Base-by-base conservation (phyloP, 179 eudicot species). In the Heliamphora pulchella region DNA sequence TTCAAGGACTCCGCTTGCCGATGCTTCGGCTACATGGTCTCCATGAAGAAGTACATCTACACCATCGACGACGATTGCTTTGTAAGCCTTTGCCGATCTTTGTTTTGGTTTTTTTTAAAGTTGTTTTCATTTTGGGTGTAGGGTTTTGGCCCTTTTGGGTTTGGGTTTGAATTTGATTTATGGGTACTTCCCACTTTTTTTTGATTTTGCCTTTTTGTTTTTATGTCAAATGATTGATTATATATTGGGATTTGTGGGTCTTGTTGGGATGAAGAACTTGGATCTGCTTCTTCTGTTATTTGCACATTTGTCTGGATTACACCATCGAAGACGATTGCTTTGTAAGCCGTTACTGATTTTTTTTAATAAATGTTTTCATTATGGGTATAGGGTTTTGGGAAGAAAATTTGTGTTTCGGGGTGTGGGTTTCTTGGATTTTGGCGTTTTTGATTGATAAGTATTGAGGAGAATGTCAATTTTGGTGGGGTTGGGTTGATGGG, bases 1-100 rank as follows among this genome's bases (percentile, higher is more conserved):
- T 95, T 95, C 84, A 95, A 95, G 87, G 98, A 95, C 80, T 95
- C 98, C 8, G 98, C 98, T 71, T 94, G 98, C 69, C 85, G 98
- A 1, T 92, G 98, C 81, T 94, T 94, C 57, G 98, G 98, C 2
- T 94, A 91, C 78, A 91, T 93, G 97, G 95, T 93, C 15, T 94
- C 97, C 44, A 94, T 91, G 91, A 94, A 94, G 97, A 92, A 94
- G 88, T 92, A 94, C 57, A 89, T 92, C 79, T 31, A 31, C 31
- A 31, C 31, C 31, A 31, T 31, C 31, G 31, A 31, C 31, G 31
- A 31, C 31, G 31, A 31, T 31, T 31, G 31, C 31, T 31, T 31
- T 31, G 31, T 31, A 31, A 31, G 31, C 31, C 31, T 31, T 31
- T 31, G 31, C 31, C 31, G 31, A 31, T n/a, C 18, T 58, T 66